Evolutionary conservation across 768 basidiomycete genomes (phyloP).

Genomic region (Trametes meyenii): DNA sequence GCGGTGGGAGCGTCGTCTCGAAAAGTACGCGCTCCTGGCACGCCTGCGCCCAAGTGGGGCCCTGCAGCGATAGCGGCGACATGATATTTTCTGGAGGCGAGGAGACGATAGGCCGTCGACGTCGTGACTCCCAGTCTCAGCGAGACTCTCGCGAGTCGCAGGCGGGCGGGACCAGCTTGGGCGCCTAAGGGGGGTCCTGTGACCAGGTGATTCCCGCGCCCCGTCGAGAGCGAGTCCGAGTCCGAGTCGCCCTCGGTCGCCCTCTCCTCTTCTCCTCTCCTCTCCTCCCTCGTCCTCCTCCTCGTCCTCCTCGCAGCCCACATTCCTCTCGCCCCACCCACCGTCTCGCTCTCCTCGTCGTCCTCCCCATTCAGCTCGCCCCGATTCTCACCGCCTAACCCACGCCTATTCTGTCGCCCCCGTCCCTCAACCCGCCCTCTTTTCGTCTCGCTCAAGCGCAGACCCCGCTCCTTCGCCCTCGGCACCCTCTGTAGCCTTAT

Average conservation of each 20-base stretch:
- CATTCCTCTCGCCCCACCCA: slow-evolving; percentile 10
- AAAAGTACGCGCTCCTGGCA: too few species aligned
- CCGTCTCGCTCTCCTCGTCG: slow-evolving; percentile 12
- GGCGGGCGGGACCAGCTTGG: too few species aligned
- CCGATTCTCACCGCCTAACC: not conserved
- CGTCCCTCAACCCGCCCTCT: not conserved
- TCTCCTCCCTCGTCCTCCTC: not conserved
- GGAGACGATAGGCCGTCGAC: too few species aligned
- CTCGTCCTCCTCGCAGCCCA: slow-evolving; percentile 1
- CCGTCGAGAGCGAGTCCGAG: not conserved
- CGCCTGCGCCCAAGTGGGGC: not conserved
- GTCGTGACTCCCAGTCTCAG: too few species aligned
- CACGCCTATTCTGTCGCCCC: slow-evolving; percentile 5
- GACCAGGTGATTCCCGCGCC: slow-evolving; percentile 18
- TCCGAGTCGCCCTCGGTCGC: slow-evolving; percentile 1
- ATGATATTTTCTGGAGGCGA: not conserved
- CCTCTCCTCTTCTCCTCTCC: slow-evolving; percentile 1
- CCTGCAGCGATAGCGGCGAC: not conserved
- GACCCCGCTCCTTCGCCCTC: slow-evolving; percentile 7
- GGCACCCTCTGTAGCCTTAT: slow-evolving; percentile 32
- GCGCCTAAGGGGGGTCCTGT: slow-evolving; percentile 7
- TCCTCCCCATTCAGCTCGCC: slow-evolving; percentile 4
- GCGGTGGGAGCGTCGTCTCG: not conserved
- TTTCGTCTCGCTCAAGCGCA: not conserved
- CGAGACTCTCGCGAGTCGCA: too few species aligned